A percentile compares a stretch with the other conserved stretches of the same genome.
phyloP scores from a whole-genome alignment of 139 green algal genomes.

The Chlorella sorokiniana region DNA sequence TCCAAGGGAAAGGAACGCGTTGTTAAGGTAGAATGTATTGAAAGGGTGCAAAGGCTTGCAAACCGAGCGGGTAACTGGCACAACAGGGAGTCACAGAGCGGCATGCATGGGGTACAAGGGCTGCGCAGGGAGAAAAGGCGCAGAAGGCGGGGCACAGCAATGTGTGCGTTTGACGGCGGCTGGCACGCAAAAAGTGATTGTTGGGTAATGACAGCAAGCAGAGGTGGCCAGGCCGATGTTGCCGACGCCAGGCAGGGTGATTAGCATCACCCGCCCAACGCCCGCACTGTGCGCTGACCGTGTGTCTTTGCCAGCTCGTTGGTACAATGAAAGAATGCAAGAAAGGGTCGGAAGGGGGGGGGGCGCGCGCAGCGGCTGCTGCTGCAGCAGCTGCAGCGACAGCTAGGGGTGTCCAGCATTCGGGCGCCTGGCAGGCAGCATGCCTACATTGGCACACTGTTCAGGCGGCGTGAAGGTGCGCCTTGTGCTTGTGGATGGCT shows the following conservation, averaged over 20 bases:
- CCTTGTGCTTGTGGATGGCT: neutral
- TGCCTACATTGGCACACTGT: neutral
- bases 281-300: too few species aligned
- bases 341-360: too few species aligned
- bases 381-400: too few species aligned
- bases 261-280: too few species aligned
- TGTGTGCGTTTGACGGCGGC: too few species aligned
- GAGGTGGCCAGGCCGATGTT: neutral
- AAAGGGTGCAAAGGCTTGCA: neutral
- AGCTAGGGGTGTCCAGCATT: neutral
- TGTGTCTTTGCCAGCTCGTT: too few species aligned
- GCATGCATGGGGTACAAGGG: neutral
- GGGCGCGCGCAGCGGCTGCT: too few species aligned
- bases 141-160: neutral
- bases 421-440: too few species aligned
- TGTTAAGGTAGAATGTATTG: neutral
- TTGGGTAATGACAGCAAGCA: conserved; percentile 2
- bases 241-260: too few species aligned
- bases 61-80: neutral
- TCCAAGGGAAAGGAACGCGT: neutral
- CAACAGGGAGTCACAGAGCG: neutral
- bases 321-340: too few species aligned
- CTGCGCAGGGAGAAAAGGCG: neutral
- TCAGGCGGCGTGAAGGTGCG: neutral
- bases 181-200: neutral